Conservation (phyloP, 192 early-diverging fungal species). For the Paraglomus occultum region DNA sequence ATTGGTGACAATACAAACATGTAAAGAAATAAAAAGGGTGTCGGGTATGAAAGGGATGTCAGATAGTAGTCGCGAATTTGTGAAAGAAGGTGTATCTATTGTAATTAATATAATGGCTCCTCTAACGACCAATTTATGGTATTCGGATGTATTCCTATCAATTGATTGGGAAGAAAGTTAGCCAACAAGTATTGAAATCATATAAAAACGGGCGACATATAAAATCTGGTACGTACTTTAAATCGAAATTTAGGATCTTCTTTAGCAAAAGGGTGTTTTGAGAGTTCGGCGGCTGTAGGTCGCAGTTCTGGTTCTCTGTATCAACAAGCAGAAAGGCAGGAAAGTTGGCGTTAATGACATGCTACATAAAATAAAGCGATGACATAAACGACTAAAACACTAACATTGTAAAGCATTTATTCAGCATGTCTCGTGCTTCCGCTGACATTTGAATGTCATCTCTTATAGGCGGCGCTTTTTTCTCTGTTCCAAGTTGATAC, state of each 20-base stretch:
- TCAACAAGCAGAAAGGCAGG: background rate
- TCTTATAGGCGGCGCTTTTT: conserved; percentile 78
- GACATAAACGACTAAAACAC: conserved; percentile 4
- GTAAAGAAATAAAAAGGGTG: no score
- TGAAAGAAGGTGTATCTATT: no score
- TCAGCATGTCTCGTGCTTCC: conserved; percentile 69
- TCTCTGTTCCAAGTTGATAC: conserved; percentile 74
- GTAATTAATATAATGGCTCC: no score
- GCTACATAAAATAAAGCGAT: background rate
- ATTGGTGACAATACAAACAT: no score
- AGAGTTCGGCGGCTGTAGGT: conserved; percentile 72
- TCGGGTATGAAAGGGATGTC: no score
- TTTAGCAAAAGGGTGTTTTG: conserved; percentile 70
- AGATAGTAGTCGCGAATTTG: no score
- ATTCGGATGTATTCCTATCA: no score
- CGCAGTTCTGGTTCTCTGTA: conserved; percentile 70
- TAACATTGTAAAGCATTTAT: conserved; percentile 71
- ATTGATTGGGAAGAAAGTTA: no score
- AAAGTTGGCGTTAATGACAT: background rate
- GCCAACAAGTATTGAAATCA: no score
- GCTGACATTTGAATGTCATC: conserved; percentile 54
- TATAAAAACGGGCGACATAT: no score
- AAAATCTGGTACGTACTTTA: conserved; percentile 32
- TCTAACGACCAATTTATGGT: no score
- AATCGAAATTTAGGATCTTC: conserved; percentile 52